phyloP scores from a whole-genome alignment of 176 grass and related monocot species.

The Musa itinerans region DNA sequence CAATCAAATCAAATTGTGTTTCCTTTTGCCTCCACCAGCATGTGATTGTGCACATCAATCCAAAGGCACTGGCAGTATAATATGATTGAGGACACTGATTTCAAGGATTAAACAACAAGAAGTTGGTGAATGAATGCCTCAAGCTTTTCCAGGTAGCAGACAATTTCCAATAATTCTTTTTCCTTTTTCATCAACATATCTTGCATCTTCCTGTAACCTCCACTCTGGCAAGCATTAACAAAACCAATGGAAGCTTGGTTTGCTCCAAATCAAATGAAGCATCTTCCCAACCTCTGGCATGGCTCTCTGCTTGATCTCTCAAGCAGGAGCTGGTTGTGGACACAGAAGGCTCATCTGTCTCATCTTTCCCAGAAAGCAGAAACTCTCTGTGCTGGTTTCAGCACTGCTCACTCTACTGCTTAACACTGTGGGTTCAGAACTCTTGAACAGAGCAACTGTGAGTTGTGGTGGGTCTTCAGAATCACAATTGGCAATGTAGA shows the following conservation, averaged over 20 bases:
- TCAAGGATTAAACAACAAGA: background rate
- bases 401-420: too few species aligned
- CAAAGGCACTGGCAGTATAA: background rate
- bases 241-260: too few species aligned
- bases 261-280: background rate
- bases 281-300: background rate
- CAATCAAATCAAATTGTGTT: background rate
- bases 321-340: too few species aligned
- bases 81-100: background rate
- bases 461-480: too few species aligned
- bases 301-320: too few species aligned
- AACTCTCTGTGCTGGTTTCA: too few species aligned
- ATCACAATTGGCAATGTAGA: too few species aligned
- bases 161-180: background rate
- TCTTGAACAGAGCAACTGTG: too few species aligned
- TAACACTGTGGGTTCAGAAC: too few species aligned
- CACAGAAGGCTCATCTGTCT: too few species aligned
- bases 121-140: background rate
- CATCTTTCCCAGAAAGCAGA: too few species aligned
- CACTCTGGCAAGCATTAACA: background rate
- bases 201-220: background rate
- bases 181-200: background rate
- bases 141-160: background rate
- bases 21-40: background rate
- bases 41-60: background rate